Conservation (phyloP, 176 grass and related monocot species). For the Musa schizocarpa region DNA sequence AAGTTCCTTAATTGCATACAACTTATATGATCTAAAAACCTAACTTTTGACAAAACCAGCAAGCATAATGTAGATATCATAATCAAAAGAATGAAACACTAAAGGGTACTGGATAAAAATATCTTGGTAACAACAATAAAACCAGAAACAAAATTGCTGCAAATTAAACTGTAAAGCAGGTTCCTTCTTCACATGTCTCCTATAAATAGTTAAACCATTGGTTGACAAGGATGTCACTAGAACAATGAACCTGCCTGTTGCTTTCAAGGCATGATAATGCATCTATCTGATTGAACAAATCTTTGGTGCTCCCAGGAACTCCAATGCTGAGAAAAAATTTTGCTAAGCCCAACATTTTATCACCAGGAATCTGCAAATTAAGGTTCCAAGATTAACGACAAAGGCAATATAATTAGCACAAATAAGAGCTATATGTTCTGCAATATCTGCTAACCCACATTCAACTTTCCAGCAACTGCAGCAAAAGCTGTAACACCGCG, state of each 20-base stretch:
- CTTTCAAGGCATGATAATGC: slow-evolving; percentile 67
- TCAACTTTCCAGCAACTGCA: slow-evolving; percentile 54
- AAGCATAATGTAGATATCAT: no score
- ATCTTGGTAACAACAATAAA: no score
- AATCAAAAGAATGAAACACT: no score
- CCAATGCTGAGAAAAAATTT: slow-evolving; percentile 93
- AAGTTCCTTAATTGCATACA: no score
- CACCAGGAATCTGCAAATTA: slow-evolving; percentile 60
- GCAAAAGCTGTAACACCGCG: slow-evolving; percentile 61
- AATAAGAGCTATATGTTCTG: not conserved
- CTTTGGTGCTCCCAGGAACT: slow-evolving; percentile 64
- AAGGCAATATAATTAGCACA: not conserved
- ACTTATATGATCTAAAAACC: no score
- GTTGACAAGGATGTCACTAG: slow-evolving; percentile 1
- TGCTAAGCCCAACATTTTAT: slow-evolving; percentile 74
- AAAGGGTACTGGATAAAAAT: no score
- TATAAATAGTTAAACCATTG: not conserved
- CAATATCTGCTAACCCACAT: slow-evolving; percentile 35
- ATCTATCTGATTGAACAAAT: slow-evolving; percentile 87
- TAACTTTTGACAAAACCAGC: no score
- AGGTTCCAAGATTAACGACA: slow-evolving; percentile 12
- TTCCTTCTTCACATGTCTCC: no score
- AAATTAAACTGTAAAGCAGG: no score
- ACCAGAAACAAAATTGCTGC: no score
- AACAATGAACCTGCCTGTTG: slow-evolving; percentile 50